phyloP scores from a whole-genome alignment of 225 moss, liverwort and hornwort species.

The Ulota crispa region DNA sequence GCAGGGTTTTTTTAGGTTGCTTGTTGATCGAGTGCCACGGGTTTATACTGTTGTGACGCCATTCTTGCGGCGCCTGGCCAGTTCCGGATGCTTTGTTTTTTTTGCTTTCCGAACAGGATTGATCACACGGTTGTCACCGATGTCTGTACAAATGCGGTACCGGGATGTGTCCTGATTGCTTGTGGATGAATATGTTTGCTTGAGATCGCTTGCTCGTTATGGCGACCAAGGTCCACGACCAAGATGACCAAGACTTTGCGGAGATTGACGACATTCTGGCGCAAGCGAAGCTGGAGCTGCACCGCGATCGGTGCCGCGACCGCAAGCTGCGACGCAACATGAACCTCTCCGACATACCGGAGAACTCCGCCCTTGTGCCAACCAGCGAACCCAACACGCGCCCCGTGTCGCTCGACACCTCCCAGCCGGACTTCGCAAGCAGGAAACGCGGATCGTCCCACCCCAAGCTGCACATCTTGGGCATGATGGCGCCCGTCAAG shows the following conservation, averaged over 20 bases:
- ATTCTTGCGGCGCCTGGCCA: not conserved
- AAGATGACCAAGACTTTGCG: conserved; percentile 37
- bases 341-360: conserved; percentile 55
- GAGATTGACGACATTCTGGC: conserved; percentile 47
- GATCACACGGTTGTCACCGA: not conserved
- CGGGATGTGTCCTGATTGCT: not conserved
- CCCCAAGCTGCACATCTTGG: conserved; percentile 36
- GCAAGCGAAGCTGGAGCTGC: conserved; percentile 33
- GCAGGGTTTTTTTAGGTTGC: not conserved
- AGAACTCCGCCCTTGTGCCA: conserved; percentile 44
- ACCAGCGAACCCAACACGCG: conserved; percentile 3
- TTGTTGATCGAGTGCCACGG: not conserved
- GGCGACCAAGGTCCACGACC: conserved; percentile 52
- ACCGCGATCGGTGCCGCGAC: conserved; percentile 33
- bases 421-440: conserved; percentile 27
- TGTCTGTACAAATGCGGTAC: not conserved
- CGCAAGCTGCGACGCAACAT: conserved; percentile 42
- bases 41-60: not conserved
- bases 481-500: conserved; percentile 33
- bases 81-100: not conserved
- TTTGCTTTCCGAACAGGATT: not conserved
- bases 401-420: conserved; percentile 30
- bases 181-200: not conserved
- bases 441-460: not conserved
- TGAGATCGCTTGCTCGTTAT: not conserved